phyloP scores from a whole-genome alignment of 2,329 filamentous ascomycete genomes.

The Aspergillus sp. region DNA sequence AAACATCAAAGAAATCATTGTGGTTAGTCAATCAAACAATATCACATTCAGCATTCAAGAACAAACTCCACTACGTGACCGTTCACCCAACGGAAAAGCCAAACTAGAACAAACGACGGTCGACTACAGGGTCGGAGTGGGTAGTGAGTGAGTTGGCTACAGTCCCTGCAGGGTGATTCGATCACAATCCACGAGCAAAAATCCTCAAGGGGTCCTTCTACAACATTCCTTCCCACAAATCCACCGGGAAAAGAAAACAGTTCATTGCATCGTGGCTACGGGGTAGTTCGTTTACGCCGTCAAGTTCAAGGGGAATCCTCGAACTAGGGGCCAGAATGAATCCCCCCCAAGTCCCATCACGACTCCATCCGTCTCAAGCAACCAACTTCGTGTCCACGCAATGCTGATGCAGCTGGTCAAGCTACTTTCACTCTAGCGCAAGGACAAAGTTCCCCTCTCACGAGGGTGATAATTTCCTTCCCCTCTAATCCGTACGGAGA shows the following conservation, averaged over 20 bases:
- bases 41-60: not conserved
- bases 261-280: not conserved
- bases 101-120: not conserved
- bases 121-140: not conserved
- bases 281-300: not conserved
- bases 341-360: not conserved
- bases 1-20: not conserved
- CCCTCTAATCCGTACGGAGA: not conserved
- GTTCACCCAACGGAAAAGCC: not conserved
- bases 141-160: not conserved
- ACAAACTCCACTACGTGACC: not conserved
- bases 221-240: too few species aligned
- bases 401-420: not conserved
- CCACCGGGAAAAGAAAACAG: not conserved
- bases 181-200: not conserved
- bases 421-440: not conserved
- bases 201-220: not conserved
- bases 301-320: not conserved
- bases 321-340: not conserved
- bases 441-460: not conserved
- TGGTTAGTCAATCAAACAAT: not conserved
- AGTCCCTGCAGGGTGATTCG: not conserved
- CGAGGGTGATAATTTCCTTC: not conserved
- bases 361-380: not conserved
- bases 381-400: not conserved